A percentile compares a stretch with the other conserved stretches of the same genome.
Evolutionary conservation across 2,329 filamentous ascomycete species (phyloP).

Genomic region (Xylaria sp.): DNA sequence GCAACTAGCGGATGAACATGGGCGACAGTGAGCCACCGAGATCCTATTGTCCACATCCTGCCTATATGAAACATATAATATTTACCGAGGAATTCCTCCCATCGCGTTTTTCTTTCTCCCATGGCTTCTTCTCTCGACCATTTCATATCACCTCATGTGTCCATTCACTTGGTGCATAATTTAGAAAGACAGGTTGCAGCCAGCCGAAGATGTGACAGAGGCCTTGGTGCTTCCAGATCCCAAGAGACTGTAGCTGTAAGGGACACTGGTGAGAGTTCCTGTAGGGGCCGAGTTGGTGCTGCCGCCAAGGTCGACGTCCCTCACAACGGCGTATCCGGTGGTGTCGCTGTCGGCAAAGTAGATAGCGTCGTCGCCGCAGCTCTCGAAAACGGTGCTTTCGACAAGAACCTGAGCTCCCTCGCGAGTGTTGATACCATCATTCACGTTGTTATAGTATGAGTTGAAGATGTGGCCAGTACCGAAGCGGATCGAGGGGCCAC

Average conservation of each 20-base stretch:
- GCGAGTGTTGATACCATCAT: constrained; percentile 61
- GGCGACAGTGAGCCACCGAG: not conserved
- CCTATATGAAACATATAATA: not conserved
- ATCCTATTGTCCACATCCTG: not conserved
- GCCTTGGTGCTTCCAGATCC: constrained; percentile 60
- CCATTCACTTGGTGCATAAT: not conserved
- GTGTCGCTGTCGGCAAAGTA: constrained; percentile 53
- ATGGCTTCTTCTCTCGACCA: not conserved
- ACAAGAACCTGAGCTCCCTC: constrained; percentile 61
- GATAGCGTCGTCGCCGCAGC: constrained; percentile 43
- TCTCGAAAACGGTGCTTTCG: constrained; percentile 56
- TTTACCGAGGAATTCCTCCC: not conserved
- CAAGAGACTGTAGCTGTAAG: constrained; percentile 65
- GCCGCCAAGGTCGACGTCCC: constrained; percentile 58
- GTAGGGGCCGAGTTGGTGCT: constrained; percentile 60
- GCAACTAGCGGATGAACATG: not conserved
- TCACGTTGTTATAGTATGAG: constrained; percentile 55
- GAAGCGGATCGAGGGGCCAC: constrained; percentile 65
- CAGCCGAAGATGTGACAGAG: constrained; percentile 54
- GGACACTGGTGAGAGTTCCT: constrained; percentile 63
- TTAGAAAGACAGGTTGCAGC: constrained; percentile 49
- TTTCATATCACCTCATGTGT: not conserved
- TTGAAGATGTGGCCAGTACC: constrained; percentile 63
- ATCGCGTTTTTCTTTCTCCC: not conserved
- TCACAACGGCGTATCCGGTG: constrained; percentile 55